Evolutionary conservation across 768 basidiomycete genomes (phyloP).

Genomic region (Calocybe gangraenosa): DNA sequence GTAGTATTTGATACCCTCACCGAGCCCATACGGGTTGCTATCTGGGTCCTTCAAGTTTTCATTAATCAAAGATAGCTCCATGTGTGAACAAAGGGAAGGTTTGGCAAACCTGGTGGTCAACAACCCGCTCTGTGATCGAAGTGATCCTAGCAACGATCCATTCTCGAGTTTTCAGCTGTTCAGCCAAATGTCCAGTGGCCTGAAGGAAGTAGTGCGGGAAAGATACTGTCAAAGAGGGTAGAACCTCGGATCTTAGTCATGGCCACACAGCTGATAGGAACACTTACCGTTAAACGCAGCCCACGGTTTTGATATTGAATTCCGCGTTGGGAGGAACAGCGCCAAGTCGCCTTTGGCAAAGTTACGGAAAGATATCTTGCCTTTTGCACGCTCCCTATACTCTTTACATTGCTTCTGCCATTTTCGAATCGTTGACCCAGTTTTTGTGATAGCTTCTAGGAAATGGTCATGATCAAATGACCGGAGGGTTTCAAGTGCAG

Average conservation of each 20-base stretch:
- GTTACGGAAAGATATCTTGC: slow-evolving; percentile 95
- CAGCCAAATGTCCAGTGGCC: slow-evolving; percentile 79
- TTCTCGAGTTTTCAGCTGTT: slow-evolving; percentile 86
- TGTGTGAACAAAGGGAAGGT: not conserved
- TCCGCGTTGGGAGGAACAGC: slow-evolving; percentile 92
- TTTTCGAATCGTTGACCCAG: slow-evolving; percentile 84
- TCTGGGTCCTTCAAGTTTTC: slow-evolving; percentile 55
- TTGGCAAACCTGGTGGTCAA: slow-evolving; percentile 61
- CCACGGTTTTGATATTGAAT: slow-evolving; percentile 92
- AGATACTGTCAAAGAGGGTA: slow-evolving; percentile 57
- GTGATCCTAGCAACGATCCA: slow-evolving; percentile 96
- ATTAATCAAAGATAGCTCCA: not conserved
- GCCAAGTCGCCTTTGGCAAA: slow-evolving; percentile 95
- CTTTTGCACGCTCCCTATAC: slow-evolving; percentile 91
- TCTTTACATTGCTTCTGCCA: slow-evolving; percentile 98
- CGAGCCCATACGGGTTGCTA: slow-evolving; percentile 86
- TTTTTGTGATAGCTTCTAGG: slow-evolving; percentile 75
- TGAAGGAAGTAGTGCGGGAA: slow-evolving; percentile 98
- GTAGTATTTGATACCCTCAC: slow-evolving; percentile 88
- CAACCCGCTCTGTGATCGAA: slow-evolving; percentile 80
- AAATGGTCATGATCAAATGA: slow-evolving; percentile 84
- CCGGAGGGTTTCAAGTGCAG: slow-evolving; percentile 65
- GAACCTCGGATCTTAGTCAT: slow-evolving; percentile 29
- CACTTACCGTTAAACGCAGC: slow-evolving; percentile 93
- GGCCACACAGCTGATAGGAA: not conserved